Evolutionary conservation across 148 eudicot species (phyloP), one percentile per base, ranked within the genome.

Genomic region (Mesembryanthemum crystallinum): DNA sequence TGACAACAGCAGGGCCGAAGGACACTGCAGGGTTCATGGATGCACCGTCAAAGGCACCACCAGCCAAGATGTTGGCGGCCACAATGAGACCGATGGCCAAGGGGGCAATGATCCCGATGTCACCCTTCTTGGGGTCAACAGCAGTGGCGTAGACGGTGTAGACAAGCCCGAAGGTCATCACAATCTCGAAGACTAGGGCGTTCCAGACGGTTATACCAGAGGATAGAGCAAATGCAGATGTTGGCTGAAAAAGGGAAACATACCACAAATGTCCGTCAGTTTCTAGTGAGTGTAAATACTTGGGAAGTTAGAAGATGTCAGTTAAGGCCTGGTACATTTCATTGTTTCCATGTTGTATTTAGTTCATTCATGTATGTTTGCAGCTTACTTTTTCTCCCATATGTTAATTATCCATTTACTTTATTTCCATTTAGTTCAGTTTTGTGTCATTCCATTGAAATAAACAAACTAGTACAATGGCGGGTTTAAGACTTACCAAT

Each of bases 21-120:
- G 97, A 91, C 76, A 91, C 93, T 4, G 97, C 97, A 5, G 97
- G 97, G 89, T 91, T 91, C 97, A 91, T 91, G 68, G 91, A 91
- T 30, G 97, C 97, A 72, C 97, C 97, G 67, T 88, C 92, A 66
- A 91, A 91, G 82, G 93, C 97, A 39, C 93, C 93, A 35, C 97
- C 97, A 24, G 93, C 93, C 61, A 91, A 71, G 88, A 91, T 91
- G 89, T 91, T 91, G 77, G 97, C 97, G 3, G 89, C 97, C 45
- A 91, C 97, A 20, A 91, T 88, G 84, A 89, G 85, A 69, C 93
- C 93, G 18, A 91, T 89, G 59, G 93, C 97, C 61, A 91, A 85
- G 37, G 93, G 97, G 35, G 97, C 97, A 61, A 91, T 84, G 84
- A 86, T 88, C 27, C 93, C 97, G 33, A 88, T 82, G 80, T 82